These are phyloP conservation scores for Solanum hybrid DNA, from an alignment of 305 asterid genomes.

Conservation along the genomic window DNA sequence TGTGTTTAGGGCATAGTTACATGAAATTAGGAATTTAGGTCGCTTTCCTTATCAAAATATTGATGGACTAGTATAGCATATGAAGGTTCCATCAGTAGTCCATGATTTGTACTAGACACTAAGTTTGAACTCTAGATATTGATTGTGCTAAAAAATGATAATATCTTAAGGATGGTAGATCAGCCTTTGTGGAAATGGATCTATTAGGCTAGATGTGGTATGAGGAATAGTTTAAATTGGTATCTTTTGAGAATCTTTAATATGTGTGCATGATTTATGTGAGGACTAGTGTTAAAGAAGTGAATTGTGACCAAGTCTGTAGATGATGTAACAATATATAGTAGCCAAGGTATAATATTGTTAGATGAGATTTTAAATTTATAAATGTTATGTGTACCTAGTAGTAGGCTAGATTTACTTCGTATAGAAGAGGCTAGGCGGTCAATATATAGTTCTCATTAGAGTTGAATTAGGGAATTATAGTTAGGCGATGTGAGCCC, in stretches of 20 bases:
- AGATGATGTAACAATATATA: too few species aligned
- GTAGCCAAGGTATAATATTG: not conserved
- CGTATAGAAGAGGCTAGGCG: not conserved
- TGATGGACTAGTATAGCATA: too few species aligned
- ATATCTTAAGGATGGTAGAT: too few species aligned
- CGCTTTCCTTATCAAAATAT: too few species aligned
- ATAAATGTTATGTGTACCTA: not conserved
- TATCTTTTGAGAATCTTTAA: not conserved
- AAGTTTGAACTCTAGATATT: not conserved
- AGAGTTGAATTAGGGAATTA: not conserved
- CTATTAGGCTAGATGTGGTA: not conserved
- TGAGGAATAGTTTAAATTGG: not conserved
- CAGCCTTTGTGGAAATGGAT: too few species aligned
- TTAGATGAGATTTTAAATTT: not conserved
- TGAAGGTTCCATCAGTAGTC: not conserved
- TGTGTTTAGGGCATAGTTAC: too few species aligned
- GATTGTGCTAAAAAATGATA: not conserved
- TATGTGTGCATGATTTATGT: not conserved
- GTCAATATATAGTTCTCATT: not conserved
- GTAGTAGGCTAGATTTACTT: not conserved
- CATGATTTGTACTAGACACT: not conserved
- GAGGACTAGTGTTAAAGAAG: not conserved
- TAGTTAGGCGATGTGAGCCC: not conserved
- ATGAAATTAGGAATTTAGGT: too few species aligned
- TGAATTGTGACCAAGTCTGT: not conserved